These are phyloP conservation scores for Hippophae tibetana DNA, from an alignment of 306 rosid genomes.

Conservation along the genomic window DNA sequence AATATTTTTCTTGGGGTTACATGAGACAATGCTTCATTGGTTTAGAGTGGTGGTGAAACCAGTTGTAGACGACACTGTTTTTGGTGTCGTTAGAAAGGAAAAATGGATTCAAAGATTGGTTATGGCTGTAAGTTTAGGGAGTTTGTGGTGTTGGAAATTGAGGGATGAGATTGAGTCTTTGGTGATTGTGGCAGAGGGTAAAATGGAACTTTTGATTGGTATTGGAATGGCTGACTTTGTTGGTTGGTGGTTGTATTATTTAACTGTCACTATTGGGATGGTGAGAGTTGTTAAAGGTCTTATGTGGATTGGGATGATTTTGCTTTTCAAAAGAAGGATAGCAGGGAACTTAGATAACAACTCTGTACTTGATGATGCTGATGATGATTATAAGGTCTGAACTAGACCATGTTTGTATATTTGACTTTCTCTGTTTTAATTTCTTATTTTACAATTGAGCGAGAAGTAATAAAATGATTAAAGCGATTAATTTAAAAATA, in stretches of 20 bases:
- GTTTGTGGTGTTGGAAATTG: constrained; percentile 76
- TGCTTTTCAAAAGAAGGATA: constrained; percentile 19
- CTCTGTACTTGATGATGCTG: constrained; percentile 20
- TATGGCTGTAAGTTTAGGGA: constrained; percentile 41
- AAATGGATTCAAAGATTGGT: constrained; percentile 45
- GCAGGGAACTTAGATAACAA: constrained; percentile 14
- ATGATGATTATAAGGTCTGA: constrained; percentile 21
- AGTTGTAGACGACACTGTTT: constrained; percentile 72
- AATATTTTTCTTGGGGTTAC: constrained; percentile 61
- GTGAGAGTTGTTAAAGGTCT: constrained; percentile 40
- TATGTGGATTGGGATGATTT: constrained; percentile 34
- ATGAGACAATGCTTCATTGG: constrained; percentile 68
- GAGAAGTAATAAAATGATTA: too few species aligned
- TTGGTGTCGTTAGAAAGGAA: constrained; percentile 31
- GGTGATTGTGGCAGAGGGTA: constrained; percentile 49
- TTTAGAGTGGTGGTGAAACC: constrained; percentile 64
- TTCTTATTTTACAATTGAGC: background rate
- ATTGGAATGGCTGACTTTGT: constrained; percentile 40
- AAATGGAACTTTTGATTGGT: constrained; percentile 39
- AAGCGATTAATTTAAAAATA: too few species aligned
- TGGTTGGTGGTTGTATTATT: constrained; percentile 60
- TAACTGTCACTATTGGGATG: constrained; percentile 58
- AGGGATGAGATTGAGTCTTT: constrained; percentile 60
- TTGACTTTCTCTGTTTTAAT: background rate
- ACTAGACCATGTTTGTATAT: background rate